These are phyloP conservation scores for Camellia lanceoleosa DNA, from an alignment of 148 eudicot species.

Conservation along the genomic window DNA sequence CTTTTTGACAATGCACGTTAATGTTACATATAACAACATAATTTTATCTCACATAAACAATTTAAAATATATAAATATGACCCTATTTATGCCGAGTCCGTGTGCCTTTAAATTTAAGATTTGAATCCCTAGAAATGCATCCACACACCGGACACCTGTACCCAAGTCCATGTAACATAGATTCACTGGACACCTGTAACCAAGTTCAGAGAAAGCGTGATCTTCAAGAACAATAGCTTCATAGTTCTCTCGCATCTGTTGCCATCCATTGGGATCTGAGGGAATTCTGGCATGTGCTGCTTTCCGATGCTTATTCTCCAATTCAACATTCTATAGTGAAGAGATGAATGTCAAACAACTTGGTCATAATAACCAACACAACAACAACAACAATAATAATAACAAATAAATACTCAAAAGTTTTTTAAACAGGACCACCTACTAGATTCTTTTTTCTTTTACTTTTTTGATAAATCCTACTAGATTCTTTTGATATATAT, in stretches of 20 bases:
- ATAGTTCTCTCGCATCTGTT: constrained; percentile 84
- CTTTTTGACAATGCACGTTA: no score
- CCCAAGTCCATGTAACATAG: neutral
- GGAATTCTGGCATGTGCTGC: constrained; percentile 65
- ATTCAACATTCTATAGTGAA: constrained; percentile 66
- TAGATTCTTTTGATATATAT: neutral
- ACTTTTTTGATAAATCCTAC: no score
- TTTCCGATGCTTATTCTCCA: constrained; percentile 64
- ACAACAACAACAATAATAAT: no score
- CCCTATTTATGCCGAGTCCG: neutral
- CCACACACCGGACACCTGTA: neutral
- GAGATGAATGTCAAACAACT: neutral
- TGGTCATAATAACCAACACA: constrained; percentile 4
- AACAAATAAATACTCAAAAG: no score
- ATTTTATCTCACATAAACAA: no score
- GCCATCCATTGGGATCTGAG: constrained; percentile 80
- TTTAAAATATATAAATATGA: neutral
- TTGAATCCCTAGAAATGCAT: neutral
- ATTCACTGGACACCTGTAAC: no score
- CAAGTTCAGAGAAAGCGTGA: constrained; percentile 67
- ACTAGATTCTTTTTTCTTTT: no score
- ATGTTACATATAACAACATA: no score
- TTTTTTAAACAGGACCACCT: no score
- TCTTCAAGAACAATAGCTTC: constrained; percentile 89
- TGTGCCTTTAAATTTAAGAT: neutral